Evolutionary conservation across 1,284 basidiomycete species (phyloP).

Genomic region (Malassezia sp.): DNA sequence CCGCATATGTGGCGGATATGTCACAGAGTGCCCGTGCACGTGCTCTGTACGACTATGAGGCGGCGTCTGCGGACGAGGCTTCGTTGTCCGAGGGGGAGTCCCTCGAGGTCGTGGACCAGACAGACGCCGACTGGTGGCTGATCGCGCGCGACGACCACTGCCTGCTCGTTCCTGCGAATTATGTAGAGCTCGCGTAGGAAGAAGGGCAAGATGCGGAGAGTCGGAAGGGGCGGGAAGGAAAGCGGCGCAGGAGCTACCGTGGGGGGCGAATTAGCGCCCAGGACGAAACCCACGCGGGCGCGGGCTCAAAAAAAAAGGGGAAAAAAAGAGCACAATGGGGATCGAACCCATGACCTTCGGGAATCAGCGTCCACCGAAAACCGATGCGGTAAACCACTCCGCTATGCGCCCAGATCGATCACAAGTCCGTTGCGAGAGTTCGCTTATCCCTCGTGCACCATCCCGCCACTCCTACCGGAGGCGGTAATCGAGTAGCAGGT

Average conservation of each 20-base stretch:
- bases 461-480: no score
- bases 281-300: no score
- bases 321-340: slow-evolving; percentile 18
- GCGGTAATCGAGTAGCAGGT: slow-evolving; percentile 5
- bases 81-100: slow-evolving; percentile 31
- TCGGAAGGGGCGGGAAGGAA: no score
- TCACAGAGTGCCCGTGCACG: slow-evolving; percentile 30
- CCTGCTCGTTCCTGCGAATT: slow-evolving; percentile 40
- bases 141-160: slow-evolving; percentile 28
- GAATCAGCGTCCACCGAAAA: slow-evolving; percentile 17
- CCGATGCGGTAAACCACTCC: slow-evolving; percentile 22
- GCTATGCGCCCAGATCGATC: slow-evolving; percentile 16
- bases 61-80: slow-evolving; percentile 36
- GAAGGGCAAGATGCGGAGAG: no score
- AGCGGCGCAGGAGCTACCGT: no score
- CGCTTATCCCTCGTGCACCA: not conserved
- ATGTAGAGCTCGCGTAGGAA: slow-evolving; percentile 31
- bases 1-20: slow-evolving; percentile 55
- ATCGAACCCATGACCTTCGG: slow-evolving; percentile 23
- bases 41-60: slow-evolving; percentile 42
- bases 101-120: slow-evolving; percentile 37
- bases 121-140: slow-evolving; percentile 44
- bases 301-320: not conserved
- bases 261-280: not conserved
- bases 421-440: not conserved